Base-by-base conservation (phyloP, 1,284 basidiomycete genomes). In the Austroboletus novae-zelandiae region DNA sequence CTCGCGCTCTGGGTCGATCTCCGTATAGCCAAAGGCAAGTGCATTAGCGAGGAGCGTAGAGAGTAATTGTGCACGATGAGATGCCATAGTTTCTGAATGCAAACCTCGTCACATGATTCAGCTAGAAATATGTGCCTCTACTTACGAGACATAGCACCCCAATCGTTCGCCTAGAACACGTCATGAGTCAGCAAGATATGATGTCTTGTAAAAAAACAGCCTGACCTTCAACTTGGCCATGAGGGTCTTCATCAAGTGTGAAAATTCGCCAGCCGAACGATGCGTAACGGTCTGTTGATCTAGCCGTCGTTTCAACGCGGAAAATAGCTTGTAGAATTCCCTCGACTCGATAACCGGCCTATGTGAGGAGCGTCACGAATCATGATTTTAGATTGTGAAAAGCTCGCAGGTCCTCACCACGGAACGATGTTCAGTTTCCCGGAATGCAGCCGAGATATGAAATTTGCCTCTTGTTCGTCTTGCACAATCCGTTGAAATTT, bases 201-300 rank as follows among this genome's bases (percentile, higher is more conserved):
- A 27, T 11, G 23, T 9, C 13, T 13, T 27, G 3, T 5, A 43
- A 4, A 27, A 20, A 11, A 36, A 40, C 25, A 6, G 29, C 29
- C 47, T 42, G 48, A 78, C 83, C 74, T 84, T 84, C 43, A 84
- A 57, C 51, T 84, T 85, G 5, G 82, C 82, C 81, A 84, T 85
- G 36, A 85, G 58, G 0, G 79, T 81, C 62, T 84, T 84, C 60
- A 85, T 62, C 2, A 74, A 74, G 32, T 79, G 74, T 15, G 84
- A 64, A 56, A 84, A 84, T 39, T 77, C 72, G 4, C 78, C 79
- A 0, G 76, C 83, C 0, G 73, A 70, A 0, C 58, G 61, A 56
- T 84, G 80, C 0, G 80, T 81, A 1, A 76, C 45, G 2, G 54
- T 55, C 53, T 83, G 81, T 23, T 71, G 61, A 53, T 80, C 75